Evolutionary conservation across 1,284 basidiomycete genomes (phyloP).

Genomic region (Trametes pubescens): DNA sequence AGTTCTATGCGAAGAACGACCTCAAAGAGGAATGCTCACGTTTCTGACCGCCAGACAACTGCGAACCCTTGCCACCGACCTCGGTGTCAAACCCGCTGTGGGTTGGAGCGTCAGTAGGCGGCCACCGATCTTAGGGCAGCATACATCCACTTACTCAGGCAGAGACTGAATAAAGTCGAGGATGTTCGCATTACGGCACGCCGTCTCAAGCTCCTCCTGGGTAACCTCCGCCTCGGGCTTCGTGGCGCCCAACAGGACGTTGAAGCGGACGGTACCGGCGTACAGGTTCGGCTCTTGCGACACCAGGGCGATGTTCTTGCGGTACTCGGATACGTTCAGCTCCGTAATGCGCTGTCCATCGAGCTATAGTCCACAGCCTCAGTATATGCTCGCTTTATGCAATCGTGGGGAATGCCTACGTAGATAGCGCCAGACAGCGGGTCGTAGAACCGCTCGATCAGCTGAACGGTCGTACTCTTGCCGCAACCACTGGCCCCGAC

Average conservation of each 20-base stretch:
- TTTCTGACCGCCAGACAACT: conserved; percentile 94
- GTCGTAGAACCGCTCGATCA: conserved; percentile 92
- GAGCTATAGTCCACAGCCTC: conserved; percentile 50
- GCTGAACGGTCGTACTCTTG: conserved; percentile 88
- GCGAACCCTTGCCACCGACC: conserved; percentile 94
- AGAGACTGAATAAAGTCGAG: conserved; percentile 90
- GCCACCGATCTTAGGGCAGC: neutral
- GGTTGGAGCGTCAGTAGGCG: neutral
- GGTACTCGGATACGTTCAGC: conserved; percentile 85
- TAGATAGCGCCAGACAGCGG: conserved; percentile 77
- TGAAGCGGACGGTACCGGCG: conserved; percentile 88
- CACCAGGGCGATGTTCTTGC: conserved; percentile 87
- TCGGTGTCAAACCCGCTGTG: conserved; percentile 86
- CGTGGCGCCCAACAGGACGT: conserved; percentile 86
- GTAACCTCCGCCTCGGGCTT: conserved; percentile 86
- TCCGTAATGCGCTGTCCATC: conserved; percentile 84
- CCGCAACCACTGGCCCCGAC: conserved; percentile 92
- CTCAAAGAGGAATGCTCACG: conserved; percentile 52
- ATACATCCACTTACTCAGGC: conserved; percentile 68
- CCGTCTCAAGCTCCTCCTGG: conserved; percentile 86
- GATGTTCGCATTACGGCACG: conserved; percentile 89
- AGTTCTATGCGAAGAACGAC: neutral
- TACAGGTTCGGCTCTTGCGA: conserved; percentile 96
- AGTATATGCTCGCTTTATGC: neutral
- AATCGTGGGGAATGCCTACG: conserved; percentile 46